A percentile compares a stretch with the other conserved stretches of the same genome.
These are phyloP conservation scores for Groenewaldozyma salmanticensis DNA, from an alignment of 805 yeast genomes.

Conservation along the genomic window DNA sequence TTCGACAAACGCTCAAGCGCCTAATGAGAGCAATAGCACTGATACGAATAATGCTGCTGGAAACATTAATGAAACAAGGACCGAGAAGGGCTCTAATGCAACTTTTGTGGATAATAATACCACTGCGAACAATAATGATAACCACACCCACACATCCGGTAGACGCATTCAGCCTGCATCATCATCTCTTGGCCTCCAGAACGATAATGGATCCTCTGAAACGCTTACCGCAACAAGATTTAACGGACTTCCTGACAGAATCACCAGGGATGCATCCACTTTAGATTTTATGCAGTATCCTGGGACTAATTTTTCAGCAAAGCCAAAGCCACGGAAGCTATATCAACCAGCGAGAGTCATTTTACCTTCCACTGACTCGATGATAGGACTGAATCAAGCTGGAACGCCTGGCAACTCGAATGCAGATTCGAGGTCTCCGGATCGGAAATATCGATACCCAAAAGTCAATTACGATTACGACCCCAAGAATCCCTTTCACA, in stretches of 20 bases:
- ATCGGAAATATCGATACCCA: background rate
- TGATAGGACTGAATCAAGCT: background rate
- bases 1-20: background rate
- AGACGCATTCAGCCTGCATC: background rate
- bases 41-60: slow-evolving; percentile 4
- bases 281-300: background rate
- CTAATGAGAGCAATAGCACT: background rate
- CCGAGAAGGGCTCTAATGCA: background rate
- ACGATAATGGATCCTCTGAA: too few relatives aligned
- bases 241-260: too few relatives aligned
- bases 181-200: too few relatives aligned
- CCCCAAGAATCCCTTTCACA: background rate
- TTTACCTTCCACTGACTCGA: slow-evolving; percentile 9
- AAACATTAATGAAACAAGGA: background rate
- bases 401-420: background rate
- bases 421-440: background rate
- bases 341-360: slow-evolving; percentile 22
- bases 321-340: slow-evolving; percentile 6
- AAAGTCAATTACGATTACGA: background rate
- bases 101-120: background rate
- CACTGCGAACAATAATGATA: background rate
- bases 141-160: background rate
- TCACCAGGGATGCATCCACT: background rate
- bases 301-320: background rate
- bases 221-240: too few relatives aligned